Percentiles rank a stretch among this genome's conserved stretches.
phyloP scores from a whole-genome alignment of 768 basidiomycete species.

The Macrolepiota dolichaula region DNA sequence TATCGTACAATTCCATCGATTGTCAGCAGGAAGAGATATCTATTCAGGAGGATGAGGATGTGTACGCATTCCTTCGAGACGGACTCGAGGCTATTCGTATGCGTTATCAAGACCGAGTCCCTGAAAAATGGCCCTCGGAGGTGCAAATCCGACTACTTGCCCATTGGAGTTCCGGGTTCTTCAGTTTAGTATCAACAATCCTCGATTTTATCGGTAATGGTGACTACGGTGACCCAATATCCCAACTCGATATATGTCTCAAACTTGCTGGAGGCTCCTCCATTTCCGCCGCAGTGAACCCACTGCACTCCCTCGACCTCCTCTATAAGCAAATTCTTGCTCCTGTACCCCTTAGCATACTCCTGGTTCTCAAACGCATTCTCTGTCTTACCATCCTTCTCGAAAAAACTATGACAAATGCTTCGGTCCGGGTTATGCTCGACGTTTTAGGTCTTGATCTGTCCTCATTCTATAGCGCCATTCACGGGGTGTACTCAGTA shows the following conservation, averaged over 20 bases:
- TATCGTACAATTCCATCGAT: neutral
- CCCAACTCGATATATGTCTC: neutral
- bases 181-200: neutral
- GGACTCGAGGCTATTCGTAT: neutral
- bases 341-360: neutral
- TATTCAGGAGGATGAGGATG: neutral
- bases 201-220: neutral
- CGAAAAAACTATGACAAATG: no score
- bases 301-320: neutral
- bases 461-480: neutral
- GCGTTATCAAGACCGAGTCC: neutral
- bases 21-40: neutral
- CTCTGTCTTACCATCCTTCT: neutral
- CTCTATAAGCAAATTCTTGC: neutral
- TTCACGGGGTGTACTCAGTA: neutral
- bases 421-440: neutral
- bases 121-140: neutral
- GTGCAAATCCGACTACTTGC: neutral
- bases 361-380: neutral
- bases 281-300: neutral
- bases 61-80: neutral
- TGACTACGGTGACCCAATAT: neutral
- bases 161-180: neutral
- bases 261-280: neutral
- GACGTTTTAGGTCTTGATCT: neutral